phyloP scores from a whole-genome alignment of 108 stramenopile genomes.

The Poteriospumella lacustris region DNA sequence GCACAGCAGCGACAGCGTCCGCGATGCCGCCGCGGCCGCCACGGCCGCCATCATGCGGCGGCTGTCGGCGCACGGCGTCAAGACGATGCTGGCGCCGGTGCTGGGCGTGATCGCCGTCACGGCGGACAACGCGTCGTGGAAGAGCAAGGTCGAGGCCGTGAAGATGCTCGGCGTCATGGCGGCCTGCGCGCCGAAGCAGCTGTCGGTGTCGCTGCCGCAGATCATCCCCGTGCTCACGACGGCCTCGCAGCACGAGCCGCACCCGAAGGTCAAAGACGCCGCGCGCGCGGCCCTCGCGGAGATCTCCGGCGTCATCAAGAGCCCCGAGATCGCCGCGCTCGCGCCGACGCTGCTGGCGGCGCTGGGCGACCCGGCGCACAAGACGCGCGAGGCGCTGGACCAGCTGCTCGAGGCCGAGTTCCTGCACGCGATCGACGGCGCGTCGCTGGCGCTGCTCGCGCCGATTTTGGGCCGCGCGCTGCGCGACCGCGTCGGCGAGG shows the following conservation, averaged over 20 bases:
- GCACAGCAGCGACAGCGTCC: slow-evolving; percentile 81
- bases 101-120: slow-evolving; percentile 54
- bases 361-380: slow-evolving; percentile 76
- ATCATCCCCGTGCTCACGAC: slow-evolving; percentile 84
- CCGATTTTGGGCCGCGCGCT: slow-evolving; percentile 95
- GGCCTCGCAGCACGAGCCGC: slow-evolving; percentile 68
- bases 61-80: slow-evolving; percentile 90
- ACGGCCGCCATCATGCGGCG: slow-evolving; percentile 89
- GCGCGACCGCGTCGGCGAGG: slow-evolving; percentile 81
- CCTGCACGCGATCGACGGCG: slow-evolving; percentile 94
- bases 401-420: slow-evolving; percentile 73
- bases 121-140: slow-evolving; percentile 80
- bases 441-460: slow-evolving; percentile 96
- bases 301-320: slow-evolving; percentile 86
- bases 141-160: slow-evolving; percentile 89
- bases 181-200: slow-evolving; percentile 93
- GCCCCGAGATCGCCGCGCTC: slow-evolving; percentile 87
- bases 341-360: slow-evolving; percentile 72
- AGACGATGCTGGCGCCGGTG: slow-evolving; percentile 89
- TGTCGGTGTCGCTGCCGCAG: slow-evolving; percentile 85
- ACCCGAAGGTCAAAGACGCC: slow-evolving; percentile 86
- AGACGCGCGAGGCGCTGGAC: slow-evolving; percentile 63
- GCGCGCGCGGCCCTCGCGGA: slow-evolving; percentile 84
- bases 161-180: slow-evolving; percentile 95
- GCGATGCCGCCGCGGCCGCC: slow-evolving; percentile 76